Evolutionary conservation across 1,284 basidiomycete genomes (phyloP).

Genomic region (Hypsizygus ulmarius): DNA sequence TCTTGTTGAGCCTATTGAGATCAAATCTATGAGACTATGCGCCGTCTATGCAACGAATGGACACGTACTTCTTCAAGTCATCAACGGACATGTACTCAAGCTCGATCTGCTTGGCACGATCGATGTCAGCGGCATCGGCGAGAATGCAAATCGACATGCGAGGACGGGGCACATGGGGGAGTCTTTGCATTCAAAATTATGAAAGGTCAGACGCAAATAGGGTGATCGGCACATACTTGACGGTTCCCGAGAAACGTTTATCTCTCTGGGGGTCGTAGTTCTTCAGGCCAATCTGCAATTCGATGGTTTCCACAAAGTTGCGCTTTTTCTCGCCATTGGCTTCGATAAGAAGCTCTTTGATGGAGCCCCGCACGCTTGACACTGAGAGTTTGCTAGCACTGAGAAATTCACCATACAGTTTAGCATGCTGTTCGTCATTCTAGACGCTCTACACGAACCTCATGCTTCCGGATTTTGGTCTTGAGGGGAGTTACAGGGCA

Average conservation of each 20-base stretch:
- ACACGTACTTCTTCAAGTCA: slow-evolving; percentile 92
- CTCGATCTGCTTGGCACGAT: slow-evolving; percentile 96
- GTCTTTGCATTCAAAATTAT: slow-evolving; percentile 44
- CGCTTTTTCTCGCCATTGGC: slow-evolving; percentile 82
- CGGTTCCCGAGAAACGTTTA: slow-evolving; percentile 97
- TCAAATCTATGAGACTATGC: background rate
- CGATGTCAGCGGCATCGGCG: slow-evolving; percentile 98
- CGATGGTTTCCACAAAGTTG: slow-evolving; percentile 91
- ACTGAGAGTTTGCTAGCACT: slow-evolving; percentile 80
- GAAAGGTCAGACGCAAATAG: background rate
- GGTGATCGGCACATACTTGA: slow-evolving; percentile 60
- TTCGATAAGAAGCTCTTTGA: slow-evolving; percentile 80
- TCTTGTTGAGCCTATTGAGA: slow-evolving; percentile 89
- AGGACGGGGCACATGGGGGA: slow-evolving; percentile 95
- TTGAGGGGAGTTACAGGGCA: slow-evolving; percentile 14
- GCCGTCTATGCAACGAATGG: background rate
- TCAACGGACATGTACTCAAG: slow-evolving; percentile 99
- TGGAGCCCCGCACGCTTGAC: slow-evolving; percentile 97
- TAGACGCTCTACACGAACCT: slow-evolving; percentile 21
- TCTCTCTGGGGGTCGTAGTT: slow-evolving; percentile 97
- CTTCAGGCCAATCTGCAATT: slow-evolving; percentile 96
- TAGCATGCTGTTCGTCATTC: background rate
- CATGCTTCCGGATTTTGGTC: slow-evolving; percentile 24
- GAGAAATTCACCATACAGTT: slow-evolving; percentile 1
- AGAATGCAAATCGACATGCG: slow-evolving; percentile 99